phyloP scores from a whole-genome alignment of 1,284 basidiomycete genomes.

The Cutaneotrichosporon cutaneum region DNA sequence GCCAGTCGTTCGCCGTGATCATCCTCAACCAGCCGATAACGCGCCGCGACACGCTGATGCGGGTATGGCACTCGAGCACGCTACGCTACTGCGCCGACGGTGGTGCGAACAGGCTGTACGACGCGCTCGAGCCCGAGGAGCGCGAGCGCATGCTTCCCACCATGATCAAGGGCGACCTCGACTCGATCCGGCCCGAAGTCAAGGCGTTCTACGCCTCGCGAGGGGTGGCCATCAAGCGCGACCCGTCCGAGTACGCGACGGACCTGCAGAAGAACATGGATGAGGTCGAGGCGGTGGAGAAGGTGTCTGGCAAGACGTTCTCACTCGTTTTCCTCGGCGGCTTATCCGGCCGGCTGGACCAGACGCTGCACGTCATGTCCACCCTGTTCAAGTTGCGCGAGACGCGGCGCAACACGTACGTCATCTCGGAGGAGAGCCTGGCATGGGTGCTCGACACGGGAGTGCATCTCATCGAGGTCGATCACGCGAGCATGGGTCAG shows the following conservation, averaged over 20 bases:
- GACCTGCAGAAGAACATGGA: conserved; percentile 90
- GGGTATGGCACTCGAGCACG: conserved; percentile 65
- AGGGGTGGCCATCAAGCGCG: conserved; percentile 68
- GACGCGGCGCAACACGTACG: conserved; percentile 64
- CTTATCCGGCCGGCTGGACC: conserved; percentile 85
- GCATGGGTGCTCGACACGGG: conserved; percentile 87
- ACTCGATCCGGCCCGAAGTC: conserved; percentile 78
- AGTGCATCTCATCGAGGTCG: conserved; percentile 71
- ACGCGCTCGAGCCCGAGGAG: conserved; percentile 56
- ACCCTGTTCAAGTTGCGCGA: conserved; percentile 77
- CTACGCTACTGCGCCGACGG: conserved; percentile 78
- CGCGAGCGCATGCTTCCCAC: conserved; percentile 64
- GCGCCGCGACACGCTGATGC: conserved; percentile 59
- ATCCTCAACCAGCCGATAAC: conserved; percentile 87
- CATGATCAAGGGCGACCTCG: conserved; percentile 89
- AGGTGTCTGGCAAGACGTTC: conserved; percentile 57
- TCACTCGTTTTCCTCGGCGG: conserved; percentile 83
- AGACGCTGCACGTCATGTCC: conserved; percentile 87
- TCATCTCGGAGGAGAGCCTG: conserved; percentile 79
- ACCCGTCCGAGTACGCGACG: conserved; percentile 77
- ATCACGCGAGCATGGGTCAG: conserved; percentile 70
- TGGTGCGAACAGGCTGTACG: conserved; percentile 83
- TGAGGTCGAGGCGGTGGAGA: conserved; percentile 60
- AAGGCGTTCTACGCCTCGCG: conserved; percentile 65
- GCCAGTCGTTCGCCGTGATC: conserved; percentile 61